Evolutionary conservation across 805 yeast species (phyloP).

Genomic region (Teunomyces pallodes): DNA sequence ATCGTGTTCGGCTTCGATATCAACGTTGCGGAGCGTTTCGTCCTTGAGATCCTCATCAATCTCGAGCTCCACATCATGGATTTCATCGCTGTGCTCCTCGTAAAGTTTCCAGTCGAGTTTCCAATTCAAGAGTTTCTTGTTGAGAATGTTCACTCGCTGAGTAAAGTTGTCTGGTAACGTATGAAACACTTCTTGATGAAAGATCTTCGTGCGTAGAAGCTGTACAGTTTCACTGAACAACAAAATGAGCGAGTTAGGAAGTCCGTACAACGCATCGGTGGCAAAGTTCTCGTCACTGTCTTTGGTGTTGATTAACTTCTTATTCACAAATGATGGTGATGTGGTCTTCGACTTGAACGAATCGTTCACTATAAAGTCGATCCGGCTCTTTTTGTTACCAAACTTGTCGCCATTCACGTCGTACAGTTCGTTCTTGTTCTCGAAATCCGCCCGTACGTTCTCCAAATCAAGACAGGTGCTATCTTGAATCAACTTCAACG

Average conservation of each 20-base stretch:
- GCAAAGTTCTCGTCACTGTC: conserved; percentile 59
- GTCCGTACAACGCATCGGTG: conserved; percentile 78
- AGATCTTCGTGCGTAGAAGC: conserved; percentile 59
- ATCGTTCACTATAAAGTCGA: conserved; percentile 24
- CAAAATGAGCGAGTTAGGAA: conserved; percentile 75
- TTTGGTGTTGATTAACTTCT: conserved; percentile 44
- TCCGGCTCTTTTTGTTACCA: conserved; percentile 19
- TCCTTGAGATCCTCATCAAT: conserved; percentile 11
- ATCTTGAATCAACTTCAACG: conserved; percentile 72
- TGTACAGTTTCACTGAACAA: conserved; percentile 73
- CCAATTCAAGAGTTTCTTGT: conserved; percentile 49
- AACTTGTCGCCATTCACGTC: conserved; percentile 38
- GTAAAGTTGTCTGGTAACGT: conserved; percentile 34
- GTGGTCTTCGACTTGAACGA: conserved; percentile 14
- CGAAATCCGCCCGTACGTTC: conserved; percentile 35
- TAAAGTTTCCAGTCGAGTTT: conserved; percentile 68
- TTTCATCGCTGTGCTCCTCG: conserved; percentile 15
- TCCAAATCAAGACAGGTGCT: conserved; percentile 53
- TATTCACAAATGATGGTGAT: conserved; percentile 41
- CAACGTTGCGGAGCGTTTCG: conserved; percentile 9
- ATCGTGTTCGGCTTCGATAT: conserved; percentile 9
- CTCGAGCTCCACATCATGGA: conserved; percentile 9
- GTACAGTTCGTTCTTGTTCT: conserved; percentile 24
- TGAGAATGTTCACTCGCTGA: conserved; percentile 23
- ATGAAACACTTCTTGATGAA: conserved; percentile 37